Conservation (phyloP, 2,329 filamentous ascomycete genomes). For the Aulographum hederae region DNA sequence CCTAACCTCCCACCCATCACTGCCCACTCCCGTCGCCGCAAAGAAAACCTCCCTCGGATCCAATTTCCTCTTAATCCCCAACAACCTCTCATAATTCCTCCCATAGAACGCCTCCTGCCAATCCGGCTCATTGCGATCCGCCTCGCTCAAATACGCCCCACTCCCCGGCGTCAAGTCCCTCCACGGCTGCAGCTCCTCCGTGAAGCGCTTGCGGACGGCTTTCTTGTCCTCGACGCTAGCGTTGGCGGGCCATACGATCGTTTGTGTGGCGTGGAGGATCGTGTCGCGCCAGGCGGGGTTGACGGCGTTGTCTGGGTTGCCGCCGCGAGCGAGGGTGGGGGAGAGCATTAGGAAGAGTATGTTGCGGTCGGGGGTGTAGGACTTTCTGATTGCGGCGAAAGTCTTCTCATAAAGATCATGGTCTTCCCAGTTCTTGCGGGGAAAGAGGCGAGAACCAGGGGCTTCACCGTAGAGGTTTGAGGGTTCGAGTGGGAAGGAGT, state of each 20-base stretch:
- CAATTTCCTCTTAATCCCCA: constrained; percentile 4
- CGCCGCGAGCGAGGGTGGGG: too few relatives aligned
- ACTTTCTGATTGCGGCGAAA: constrained; percentile 13
- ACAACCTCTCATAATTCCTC: constrained; percentile 3
- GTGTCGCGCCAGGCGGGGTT: constrained; percentile 8
- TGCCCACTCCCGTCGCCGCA: too few relatives aligned
- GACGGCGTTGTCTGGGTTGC: constrained; percentile 7
- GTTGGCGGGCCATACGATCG: constrained; percentile 15
- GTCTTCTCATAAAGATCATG: constrained; percentile 15
- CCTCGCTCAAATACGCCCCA: constrained; percentile 1
- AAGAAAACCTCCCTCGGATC: constrained; percentile 5
- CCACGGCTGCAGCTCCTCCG: too few relatives aligned
- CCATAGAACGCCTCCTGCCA: constrained; percentile 5
- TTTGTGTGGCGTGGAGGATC: constrained; percentile 4
- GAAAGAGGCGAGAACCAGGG: constrained; percentile 28
- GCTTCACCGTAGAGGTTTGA: constrained; percentile 18
- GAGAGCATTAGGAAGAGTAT: constrained; percentile 3
- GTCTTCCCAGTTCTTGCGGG: constrained; percentile 19
- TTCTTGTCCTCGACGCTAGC: constrained; percentile 8
- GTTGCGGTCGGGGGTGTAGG: constrained; percentile 2
- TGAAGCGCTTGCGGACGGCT: too few relatives aligned
- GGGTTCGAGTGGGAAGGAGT: constrained; percentile 21
- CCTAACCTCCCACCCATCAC: too few relatives aligned
- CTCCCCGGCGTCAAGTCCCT: neutral
- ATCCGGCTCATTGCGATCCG: constrained; percentile 3